Evolutionary conservation across 768 basidiomycete genomes (phyloP).

Genomic region (Rhizopogon rudus): DNA sequence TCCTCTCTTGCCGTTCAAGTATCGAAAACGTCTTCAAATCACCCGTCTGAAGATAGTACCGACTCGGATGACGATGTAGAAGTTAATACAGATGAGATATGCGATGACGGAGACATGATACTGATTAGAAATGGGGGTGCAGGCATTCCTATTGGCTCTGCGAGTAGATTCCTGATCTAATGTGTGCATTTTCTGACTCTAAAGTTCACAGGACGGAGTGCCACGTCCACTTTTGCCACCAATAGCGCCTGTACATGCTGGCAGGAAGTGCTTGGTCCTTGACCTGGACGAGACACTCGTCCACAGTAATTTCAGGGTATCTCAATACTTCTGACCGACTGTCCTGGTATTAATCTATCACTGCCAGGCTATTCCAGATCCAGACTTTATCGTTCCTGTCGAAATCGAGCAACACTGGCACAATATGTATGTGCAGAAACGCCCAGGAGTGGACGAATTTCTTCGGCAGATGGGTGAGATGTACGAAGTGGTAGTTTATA

Average conservation of each 20-base stretch:
- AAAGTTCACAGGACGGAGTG: constrained; percentile 57
- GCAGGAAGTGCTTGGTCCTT: constrained; percentile 86
- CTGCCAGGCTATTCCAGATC: constrained; percentile 73
- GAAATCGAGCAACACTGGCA: constrained; percentile 95
- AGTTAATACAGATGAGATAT: not conserved
- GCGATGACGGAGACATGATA: constrained; percentile 75
- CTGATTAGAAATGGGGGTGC: constrained; percentile 81
- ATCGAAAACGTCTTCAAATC: not conserved
- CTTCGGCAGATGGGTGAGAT: constrained; percentile 93
- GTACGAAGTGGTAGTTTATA: constrained; percentile 93
- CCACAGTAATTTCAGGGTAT: constrained; percentile 91
- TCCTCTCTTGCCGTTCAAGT: constrained; percentile 34
- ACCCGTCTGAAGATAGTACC: constrained; percentile 36
- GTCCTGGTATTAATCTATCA: not conserved
- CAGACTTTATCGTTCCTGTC: constrained; percentile 93
- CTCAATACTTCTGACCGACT: constrained; percentile 6
- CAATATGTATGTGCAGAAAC: constrained; percentile 94
- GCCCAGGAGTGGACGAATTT: constrained; percentile 92
- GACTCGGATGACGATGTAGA: constrained; percentile 47
- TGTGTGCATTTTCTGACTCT: not conserved
- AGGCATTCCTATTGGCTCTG: constrained; percentile 85
- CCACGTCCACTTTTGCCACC: constrained; percentile 80
- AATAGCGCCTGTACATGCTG: constrained; percentile 63
- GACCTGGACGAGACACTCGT: constrained; percentile 93
- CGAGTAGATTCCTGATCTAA: constrained; percentile 33